Evolutionary conservation across 2,329 filamentous ascomycete genomes (phyloP).

Genomic region (Ceratocystis papillata): DNA sequence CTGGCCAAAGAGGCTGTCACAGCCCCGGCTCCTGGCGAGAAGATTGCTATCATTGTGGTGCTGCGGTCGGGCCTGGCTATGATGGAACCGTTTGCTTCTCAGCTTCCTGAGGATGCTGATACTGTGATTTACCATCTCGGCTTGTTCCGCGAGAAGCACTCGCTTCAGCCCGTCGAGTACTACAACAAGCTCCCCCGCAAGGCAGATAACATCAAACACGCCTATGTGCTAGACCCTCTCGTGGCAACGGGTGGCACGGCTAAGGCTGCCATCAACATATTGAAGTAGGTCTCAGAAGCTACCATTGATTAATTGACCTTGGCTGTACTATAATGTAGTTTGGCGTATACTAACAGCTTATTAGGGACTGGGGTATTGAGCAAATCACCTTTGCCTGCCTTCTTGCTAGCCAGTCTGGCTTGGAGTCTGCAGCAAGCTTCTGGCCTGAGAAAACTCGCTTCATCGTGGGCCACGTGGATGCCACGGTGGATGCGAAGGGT

Average conservation of each 20-base stretch:
- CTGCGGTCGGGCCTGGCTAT: slow-evolving; percentile 34
- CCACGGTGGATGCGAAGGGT: slow-evolving; percentile 59
- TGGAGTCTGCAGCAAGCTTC: slow-evolving; percentile 58
- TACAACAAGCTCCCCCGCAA: slow-evolving; percentile 93
- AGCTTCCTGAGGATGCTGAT: slow-evolving; percentile 67
- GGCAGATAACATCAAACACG: slow-evolving; percentile 41
- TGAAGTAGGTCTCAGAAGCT: slow-evolving; percentile 37
- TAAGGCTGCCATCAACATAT: slow-evolving; percentile 75
- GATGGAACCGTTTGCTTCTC: slow-evolving; percentile 47
- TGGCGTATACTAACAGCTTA: slow-evolving; percentile 4
- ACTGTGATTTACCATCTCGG: slow-evolving; percentile 88
- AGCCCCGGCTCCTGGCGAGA: slow-evolving; percentile 26
- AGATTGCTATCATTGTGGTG: slow-evolving; percentile 31
- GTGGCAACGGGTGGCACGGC: slow-evolving; percentile 90
- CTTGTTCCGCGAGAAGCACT: slow-evolving; percentile 81
- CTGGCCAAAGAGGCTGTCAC: slow-evolving; percentile 27
- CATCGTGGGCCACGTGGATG: slow-evolving; percentile 73
- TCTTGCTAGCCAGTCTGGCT: slow-evolving; percentile 60
- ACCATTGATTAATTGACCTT: not conserved
- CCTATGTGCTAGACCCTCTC: slow-evolving; percentile 80
- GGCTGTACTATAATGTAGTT: no score
- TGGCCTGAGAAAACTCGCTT: slow-evolving; percentile 71
- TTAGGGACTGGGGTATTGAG: slow-evolving; percentile 73
- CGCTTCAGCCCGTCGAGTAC: slow-evolving; percentile 85
- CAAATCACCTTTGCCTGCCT: slow-evolving; percentile 66